Evolutionary conservation across 139 green algal species (phyloP).

Genomic region (Zygnema circumcarinatum): DNA sequence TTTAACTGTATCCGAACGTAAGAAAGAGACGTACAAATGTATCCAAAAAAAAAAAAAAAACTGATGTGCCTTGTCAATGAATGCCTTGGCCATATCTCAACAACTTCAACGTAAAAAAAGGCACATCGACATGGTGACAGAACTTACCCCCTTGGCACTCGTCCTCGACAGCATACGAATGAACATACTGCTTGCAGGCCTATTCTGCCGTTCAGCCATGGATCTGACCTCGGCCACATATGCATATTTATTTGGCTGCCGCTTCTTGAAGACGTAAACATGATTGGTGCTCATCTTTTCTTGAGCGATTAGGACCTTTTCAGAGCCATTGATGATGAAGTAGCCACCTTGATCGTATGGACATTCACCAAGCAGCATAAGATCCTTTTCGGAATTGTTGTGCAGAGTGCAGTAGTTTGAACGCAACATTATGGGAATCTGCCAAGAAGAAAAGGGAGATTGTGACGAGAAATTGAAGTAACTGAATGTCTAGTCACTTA

Average conservation of each 20-base stretch:
- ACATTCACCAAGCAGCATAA: conserved; percentile 92
- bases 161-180: conserved; percentile 80
- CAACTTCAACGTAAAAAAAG: no score
- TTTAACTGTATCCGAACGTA: no score
- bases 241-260: conserved; percentile 91
- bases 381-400: conserved; percentile 79
- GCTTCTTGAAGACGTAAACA: conserved; percentile 98
- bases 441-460: no score
- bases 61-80: no score
- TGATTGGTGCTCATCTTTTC: conserved; percentile 98
- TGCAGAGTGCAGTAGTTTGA: conserved; percentile 90
- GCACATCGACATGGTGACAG: not conserved
- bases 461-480: no score
- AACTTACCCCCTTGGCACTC: not conserved
- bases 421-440: conserved; percentile 98
- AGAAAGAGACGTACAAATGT: no score
- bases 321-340: conserved; percentile 98
- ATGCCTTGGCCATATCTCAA: no score
- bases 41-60: no score
- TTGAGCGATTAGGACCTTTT: conserved; percentile 99
- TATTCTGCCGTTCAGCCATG: conserved; percentile 83
- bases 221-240: conserved; percentile 81
- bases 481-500: not conserved
- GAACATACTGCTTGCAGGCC: conserved; percentile 78
- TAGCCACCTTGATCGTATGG: conserved; percentile 97